phyloP scores from a whole-genome alignment of 2,329 filamentous ascomycete genomes.

The Alternaria atra region DNA sequence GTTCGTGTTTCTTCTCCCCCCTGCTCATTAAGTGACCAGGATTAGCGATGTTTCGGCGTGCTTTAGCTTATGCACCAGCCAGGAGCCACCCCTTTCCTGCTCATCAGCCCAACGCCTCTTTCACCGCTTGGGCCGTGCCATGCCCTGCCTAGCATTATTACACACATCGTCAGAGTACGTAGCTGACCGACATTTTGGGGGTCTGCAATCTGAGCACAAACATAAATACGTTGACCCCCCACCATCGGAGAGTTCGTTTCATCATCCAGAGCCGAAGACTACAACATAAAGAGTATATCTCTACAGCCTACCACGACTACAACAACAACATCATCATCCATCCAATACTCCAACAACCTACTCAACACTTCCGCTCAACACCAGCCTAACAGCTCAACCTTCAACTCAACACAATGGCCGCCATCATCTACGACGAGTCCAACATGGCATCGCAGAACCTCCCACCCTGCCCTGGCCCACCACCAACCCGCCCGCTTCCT shows the following conservation, averaged over 20 bases:
- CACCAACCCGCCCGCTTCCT: constrained; percentile 58
- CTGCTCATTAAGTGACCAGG: constrained; percentile 45
- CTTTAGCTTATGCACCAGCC: constrained; percentile 50
- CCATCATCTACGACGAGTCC: constrained; percentile 50
- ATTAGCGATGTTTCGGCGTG: constrained; percentile 50
- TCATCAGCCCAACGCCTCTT: constrained; percentile 52
- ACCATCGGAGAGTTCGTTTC: constrained; percentile 43
- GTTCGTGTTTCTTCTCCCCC: constrained; percentile 50
- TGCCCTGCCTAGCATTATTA: constrained; percentile 49
- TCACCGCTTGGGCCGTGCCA: constrained; percentile 52
- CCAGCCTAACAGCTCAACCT: constrained; percentile 15
- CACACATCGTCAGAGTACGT: constrained; percentile 52
- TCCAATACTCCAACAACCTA: constrained; percentile 12
- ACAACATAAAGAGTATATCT: constrained; percentile 29
- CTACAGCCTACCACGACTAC: constrained; percentile 18
- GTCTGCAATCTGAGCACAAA: constrained; percentile 48
- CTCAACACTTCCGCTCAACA: constrained; percentile 16
- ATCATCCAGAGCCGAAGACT: constrained; percentile 40
- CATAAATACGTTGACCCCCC: constrained; percentile 53
- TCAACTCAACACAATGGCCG: constrained; percentile 41
- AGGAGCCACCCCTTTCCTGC: constrained; percentile 51
- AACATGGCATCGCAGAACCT: constrained; percentile 54
- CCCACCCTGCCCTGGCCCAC: constrained; percentile 59
- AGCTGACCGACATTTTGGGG: constrained; percentile 52
- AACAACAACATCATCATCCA: constrained; percentile 12